These are phyloP conservation scores for Globomyces pollinis-pini DNA, from an alignment of 192 early-diverging fungal species.

Conservation along the genomic window DNA sequence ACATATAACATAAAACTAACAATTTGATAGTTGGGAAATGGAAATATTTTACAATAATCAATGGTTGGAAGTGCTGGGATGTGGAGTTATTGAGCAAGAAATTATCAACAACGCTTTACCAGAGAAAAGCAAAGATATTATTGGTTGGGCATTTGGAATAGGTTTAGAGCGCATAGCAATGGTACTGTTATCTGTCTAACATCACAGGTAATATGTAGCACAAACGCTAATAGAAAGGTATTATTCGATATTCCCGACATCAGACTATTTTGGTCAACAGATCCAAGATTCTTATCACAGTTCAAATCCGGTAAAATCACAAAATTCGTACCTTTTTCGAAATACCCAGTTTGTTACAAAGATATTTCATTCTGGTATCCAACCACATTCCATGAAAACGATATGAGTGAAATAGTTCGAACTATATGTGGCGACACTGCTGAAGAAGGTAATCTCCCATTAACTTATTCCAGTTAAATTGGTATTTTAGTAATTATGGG, in stretches of 20 bases:
- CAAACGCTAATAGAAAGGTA: too few species aligned
- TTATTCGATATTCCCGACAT: constrained; percentile 93
- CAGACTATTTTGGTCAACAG: constrained; percentile 89
- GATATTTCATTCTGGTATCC: constrained; percentile 91
- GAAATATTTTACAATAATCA: constrained; percentile 88
- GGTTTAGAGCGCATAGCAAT: constrained; percentile 93
- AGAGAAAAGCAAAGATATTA: constrained; percentile 50
- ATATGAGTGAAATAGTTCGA: constrained; percentile 86
- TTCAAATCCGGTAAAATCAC: constrained; percentile 62
- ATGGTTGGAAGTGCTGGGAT: constrained; percentile 92
- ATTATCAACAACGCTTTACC: constrained; percentile 69
- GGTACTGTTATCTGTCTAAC: constrained; percentile 38
- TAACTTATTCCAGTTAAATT: constrained; percentile 36
- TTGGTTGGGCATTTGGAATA: constrained; percentile 98
- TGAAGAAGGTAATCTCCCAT: constrained; percentile 79
- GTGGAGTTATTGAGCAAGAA: constrained; percentile 82
- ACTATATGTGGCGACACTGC: constrained; percentile 88
- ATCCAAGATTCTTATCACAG: constrained; percentile 78
- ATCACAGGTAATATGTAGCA: too few species aligned
- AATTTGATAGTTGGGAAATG: constrained; percentile 98
- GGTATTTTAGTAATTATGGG: background rate
- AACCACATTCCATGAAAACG: constrained; percentile 78
- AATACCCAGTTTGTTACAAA: constrained; percentile 86
- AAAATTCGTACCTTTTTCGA: constrained; percentile 81
- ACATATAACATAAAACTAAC: too few species aligned